phyloP scores from a whole-genome alignment of 75 land plant species.

The Pinus taeda region DNA sequence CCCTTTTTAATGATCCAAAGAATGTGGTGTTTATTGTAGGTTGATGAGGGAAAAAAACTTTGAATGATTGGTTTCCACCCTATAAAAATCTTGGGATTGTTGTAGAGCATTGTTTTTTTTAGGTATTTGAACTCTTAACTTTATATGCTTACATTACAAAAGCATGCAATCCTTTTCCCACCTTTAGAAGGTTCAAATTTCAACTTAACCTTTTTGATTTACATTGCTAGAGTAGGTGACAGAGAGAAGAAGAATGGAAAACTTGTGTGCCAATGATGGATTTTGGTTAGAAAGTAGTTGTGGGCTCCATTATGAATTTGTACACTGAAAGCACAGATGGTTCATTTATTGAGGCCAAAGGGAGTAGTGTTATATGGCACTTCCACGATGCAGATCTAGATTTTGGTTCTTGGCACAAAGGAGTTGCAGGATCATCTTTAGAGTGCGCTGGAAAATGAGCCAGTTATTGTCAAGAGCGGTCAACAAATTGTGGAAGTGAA shows the following conservation, averaged over 20 bases:
- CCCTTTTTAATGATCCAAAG: too few species aligned
- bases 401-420: constrained; percentile 65
- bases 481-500: constrained; percentile 66
- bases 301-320: too few species aligned
- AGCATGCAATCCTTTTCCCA: too few species aligned
- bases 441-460: constrained; percentile 68
- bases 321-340: too few species aligned
- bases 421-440: constrained; percentile 61
- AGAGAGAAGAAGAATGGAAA: constrained; percentile 51
- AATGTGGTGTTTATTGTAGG: constrained; percentile 77
- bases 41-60: too few species aligned
- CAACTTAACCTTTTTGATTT: background rate
- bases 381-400: constrained; percentile 77
- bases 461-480: constrained; percentile 61
- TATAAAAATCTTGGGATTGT: constrained; percentile 71
- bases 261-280: too few species aligned
- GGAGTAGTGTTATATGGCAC: too few species aligned
- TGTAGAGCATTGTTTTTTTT: constrained; percentile 82
- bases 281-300: too few species aligned
- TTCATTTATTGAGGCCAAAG: too few species aligned
- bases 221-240: constrained; percentile 29
- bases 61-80: constrained; percentile 71
- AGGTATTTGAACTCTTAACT: constrained; percentile 40
- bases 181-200: background rate
- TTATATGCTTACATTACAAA: background rate